A percentile compares a stretch with the other conserved stretches of the same genome.
phyloP scores from a whole-genome alignment of 192 early-diverging fungal genomes.

The Coemansia sp. region DNA sequence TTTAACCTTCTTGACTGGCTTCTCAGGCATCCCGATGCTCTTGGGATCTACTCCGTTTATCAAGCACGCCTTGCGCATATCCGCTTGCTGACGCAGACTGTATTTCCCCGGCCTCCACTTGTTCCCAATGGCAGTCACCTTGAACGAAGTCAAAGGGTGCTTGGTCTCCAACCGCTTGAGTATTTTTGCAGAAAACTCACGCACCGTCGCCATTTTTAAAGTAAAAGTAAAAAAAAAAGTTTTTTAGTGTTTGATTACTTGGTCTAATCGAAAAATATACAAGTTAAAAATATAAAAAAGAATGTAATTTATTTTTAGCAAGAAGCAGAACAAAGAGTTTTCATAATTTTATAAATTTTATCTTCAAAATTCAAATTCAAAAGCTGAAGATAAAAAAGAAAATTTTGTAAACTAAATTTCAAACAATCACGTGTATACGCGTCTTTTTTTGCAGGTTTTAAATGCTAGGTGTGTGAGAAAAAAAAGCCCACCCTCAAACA shows the following conservation, averaged over 20 bases:
- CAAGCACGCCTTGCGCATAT: conserved; percentile 64
- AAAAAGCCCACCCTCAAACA: too few species aligned
- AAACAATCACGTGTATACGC: background rate
- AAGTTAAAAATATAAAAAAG: conserved; percentile 2
- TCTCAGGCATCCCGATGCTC: conserved; percentile 55
- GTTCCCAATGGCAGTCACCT: conserved; percentile 42
- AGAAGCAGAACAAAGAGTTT: background rate
- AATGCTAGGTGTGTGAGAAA: too few species aligned
- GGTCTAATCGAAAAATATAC: too few species aligned
- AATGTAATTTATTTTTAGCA: background rate
- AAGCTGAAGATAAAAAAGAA: background rate
- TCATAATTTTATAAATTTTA: background rate
- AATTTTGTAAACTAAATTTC: background rate
- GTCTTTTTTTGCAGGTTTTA: too few species aligned
- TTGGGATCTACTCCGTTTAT: conserved; percentile 52
- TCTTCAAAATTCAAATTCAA: background rate
- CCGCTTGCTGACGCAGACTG: conserved; percentile 58
- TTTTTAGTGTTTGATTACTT: too few species aligned
- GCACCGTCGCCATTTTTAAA: conserved; percentile 38
- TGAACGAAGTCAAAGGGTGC: conserved; percentile 38
- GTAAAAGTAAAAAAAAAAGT: background rate
- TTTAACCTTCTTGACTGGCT: conserved; percentile 37
- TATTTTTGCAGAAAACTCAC: conserved; percentile 35
- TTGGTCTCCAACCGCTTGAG: conserved; percentile 26
- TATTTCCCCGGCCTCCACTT: conserved; percentile 57